phyloP scores from a whole-genome alignment of 106 monocot genomes.

The Phalaenopsis equestris region DNA sequence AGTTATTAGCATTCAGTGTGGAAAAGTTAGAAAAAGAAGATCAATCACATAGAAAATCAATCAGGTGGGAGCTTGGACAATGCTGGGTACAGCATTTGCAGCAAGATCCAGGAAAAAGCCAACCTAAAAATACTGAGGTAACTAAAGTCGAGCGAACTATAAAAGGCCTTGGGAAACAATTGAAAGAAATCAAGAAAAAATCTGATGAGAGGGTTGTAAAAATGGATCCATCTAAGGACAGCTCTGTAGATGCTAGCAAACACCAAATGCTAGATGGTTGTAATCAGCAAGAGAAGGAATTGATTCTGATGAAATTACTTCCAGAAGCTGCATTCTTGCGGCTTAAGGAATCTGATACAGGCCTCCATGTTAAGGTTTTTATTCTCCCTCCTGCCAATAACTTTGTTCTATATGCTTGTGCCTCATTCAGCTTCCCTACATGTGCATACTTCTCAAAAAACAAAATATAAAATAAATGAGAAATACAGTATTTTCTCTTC shows the following conservation, averaged over 20 bases:
- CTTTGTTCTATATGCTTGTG: background rate
- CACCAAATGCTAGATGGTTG: constrained; percentile 2
- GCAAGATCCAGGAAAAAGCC: constrained; percentile 40
- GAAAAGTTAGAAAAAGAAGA: constrained; percentile 43
- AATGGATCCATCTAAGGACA: constrained; percentile 28
- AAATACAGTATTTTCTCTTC: background rate
- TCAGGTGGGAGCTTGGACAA: constrained; percentile 95
- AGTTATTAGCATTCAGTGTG: constrained; percentile 47
- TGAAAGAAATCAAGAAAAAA: constrained; percentile 90
- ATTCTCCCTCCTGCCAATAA: constrained; percentile 2
- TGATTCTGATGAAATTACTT: constrained; percentile 47
- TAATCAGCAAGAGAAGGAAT: constrained; percentile 44
- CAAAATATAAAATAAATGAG: background rate
- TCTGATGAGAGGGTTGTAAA: constrained; percentile 38
- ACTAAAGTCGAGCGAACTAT: constrained; percentile 55
- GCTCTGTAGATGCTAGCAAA: constrained; percentile 12
- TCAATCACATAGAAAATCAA: constrained; percentile 23
- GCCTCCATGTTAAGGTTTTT: constrained; percentile 83
- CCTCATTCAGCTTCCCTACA: background rate
- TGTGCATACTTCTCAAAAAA: background rate
- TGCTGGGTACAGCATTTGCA: constrained; percentile 95
- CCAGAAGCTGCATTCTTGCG: constrained; percentile 64
- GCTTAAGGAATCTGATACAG: constrained; percentile 74
- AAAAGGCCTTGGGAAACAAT: constrained; percentile 83
- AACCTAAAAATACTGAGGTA: constrained; percentile 57